Percentiles rank a stretch among this genome's conserved stretches.
Evolutionary conservation across 129 eudicot genomes (phyloP).

Genomic region (Flaveria ramosissima): DNA sequence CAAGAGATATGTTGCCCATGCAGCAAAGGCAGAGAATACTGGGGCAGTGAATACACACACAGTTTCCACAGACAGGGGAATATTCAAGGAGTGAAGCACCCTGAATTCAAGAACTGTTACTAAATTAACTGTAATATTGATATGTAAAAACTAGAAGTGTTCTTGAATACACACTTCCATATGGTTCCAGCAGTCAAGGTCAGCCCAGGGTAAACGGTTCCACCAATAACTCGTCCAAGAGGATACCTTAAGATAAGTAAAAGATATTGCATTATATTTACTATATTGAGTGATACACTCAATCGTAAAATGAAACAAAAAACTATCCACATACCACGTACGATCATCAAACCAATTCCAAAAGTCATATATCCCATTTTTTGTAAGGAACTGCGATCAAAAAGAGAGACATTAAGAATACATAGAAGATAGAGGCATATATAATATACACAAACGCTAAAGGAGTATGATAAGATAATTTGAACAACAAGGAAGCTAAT

Average conservation of each 20-base stretch:
- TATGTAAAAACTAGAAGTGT: not conserved
- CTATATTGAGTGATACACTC: constrained; percentile 6
- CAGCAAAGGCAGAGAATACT: constrained; percentile 88
- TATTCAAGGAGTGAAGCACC: constrained; percentile 81
- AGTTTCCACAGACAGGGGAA: constrained; percentile 97
- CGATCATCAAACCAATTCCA: constrained; percentile 99
- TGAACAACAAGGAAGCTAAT: not conserved
- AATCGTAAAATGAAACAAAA: constrained; percentile 7
- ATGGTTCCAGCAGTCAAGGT: constrained; percentile 92
- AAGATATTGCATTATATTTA: constrained; percentile 21
- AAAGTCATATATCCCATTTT: constrained; percentile 97
- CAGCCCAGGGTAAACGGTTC: constrained; percentile 94
- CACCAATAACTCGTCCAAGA: constrained; percentile 97
- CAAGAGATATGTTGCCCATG: constrained; percentile 92
- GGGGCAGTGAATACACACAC: constrained; percentile 99
- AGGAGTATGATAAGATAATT: not conserved
- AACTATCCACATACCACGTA: constrained; percentile 62
- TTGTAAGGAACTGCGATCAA: constrained; percentile 77
- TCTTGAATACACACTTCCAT: constrained; percentile 64
- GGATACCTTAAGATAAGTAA: constrained; percentile 70
- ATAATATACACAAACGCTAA: not conserved
- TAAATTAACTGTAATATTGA: constrained; percentile 6
- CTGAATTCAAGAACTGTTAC: constrained; percentile 46
- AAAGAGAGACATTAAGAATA: constrained; percentile 23
- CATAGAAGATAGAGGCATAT: constrained; percentile 9